Percentiles rank a stretch among this genome's conserved stretches.
Evolutionary conservation across 345 rosid species (phyloP).

Genomic region (Stellera chamaejasme): DNA sequence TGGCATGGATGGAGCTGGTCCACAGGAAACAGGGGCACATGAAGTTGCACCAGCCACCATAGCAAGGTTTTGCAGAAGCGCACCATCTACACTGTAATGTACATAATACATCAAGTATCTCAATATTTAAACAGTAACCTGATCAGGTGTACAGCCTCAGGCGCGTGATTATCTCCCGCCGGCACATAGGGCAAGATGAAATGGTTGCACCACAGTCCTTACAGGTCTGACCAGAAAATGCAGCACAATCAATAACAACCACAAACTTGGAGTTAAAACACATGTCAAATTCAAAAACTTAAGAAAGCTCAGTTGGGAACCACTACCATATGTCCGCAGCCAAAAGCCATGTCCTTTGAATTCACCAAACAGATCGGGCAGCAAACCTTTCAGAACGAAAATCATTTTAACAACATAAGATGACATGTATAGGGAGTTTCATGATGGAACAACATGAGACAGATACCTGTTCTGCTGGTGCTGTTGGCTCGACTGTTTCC

Average conservation of each 20-base stretch:
- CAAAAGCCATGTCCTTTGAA: constrained; percentile 92
- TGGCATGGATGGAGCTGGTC: too few relatives aligned
- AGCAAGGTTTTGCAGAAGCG: too few relatives aligned
- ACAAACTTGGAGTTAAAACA: too few relatives aligned
- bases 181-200: constrained; percentile 67
- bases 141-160: constrained; percentile 51
- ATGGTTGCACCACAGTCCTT: constrained; percentile 63
- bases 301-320: constrained; percentile 7
- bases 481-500: constrained; percentile 29
- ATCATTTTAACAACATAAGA: constrained; percentile 4
- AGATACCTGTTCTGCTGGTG: constrained; percentile 36
- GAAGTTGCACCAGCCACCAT: too few relatives aligned
- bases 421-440: constrained; percentile 2
- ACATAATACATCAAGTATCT: too few relatives aligned
- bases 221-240: constrained; percentile 50
- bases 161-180: constrained; percentile 62
- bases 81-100: too few relatives aligned
- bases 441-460: neutral
- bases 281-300: too few relatives aligned
- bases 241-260: neutral
- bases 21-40: too few relatives aligned
- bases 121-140: neutral
- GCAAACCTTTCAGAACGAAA: constrained; percentile 33
- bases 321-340: constrained; percentile 88
- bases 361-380: constrained; percentile 94